Evolutionary conservation across 2,329 filamentous ascomycete genomes (phyloP).

Genomic region (Calonectria pauciramosa): DNA sequence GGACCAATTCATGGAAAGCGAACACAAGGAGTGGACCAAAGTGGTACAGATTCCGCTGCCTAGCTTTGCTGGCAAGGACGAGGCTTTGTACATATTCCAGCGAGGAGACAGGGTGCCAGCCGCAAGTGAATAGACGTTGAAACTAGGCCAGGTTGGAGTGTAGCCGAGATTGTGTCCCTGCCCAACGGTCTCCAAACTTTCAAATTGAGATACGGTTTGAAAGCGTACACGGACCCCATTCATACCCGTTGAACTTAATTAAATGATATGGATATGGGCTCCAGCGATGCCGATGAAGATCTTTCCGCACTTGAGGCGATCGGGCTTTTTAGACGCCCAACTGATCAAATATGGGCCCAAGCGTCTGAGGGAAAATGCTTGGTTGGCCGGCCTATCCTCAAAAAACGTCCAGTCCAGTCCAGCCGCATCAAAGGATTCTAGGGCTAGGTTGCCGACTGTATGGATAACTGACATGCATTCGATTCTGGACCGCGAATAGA

Average conservation of each 20-base stretch:
- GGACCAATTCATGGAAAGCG: conserved; percentile 74
- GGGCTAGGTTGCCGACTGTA: not conserved
- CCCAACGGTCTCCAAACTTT: not conserved
- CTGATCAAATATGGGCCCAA: not conserved
- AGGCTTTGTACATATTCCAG: conserved; percentile 78
- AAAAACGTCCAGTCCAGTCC: not conserved
- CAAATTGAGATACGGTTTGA: not conserved
- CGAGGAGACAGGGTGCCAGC: conserved; percentile 56
- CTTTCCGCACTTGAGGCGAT: not conserved
- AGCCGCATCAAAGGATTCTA: not conserved
- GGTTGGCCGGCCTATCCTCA: not conserved
- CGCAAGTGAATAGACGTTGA: conserved; percentile 34
- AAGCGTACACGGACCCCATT: not conserved
- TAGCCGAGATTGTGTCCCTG: not conserved
- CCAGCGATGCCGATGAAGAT: not conserved
- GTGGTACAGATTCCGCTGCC: conserved; percentile 76
- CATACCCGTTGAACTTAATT: conserved; percentile 5
- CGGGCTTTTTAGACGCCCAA: not conserved
- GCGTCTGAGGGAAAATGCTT: not conserved
- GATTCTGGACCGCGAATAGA: not conserved
- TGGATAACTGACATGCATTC: not conserved
- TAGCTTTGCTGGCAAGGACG: conserved; percentile 83
- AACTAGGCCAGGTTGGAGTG: not conserved
- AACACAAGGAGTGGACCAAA: conserved; percentile 70
- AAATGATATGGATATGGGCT: not conserved